These are phyloP conservation scores for Clonostachys chloroleuca DNA, from an alignment of 2,329 filamentous ascomycete species.

Conservation along the genomic window DNA sequence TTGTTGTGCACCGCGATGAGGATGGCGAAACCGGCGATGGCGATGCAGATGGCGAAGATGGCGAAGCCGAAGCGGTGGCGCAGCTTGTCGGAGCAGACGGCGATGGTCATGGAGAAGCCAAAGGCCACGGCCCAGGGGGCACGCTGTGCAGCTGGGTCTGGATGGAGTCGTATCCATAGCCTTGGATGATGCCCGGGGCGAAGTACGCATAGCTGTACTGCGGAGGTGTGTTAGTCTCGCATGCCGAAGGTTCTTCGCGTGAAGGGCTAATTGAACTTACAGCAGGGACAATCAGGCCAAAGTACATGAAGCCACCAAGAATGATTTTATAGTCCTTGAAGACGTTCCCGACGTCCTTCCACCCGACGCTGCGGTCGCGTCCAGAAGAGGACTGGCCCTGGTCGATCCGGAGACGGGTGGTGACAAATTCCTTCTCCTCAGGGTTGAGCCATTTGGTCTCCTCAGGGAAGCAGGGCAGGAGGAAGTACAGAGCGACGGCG, in stretches of 20 bases:
- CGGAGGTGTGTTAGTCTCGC: no score
- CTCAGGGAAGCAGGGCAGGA: conserved; percentile 71
- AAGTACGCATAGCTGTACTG: conserved; percentile 74
- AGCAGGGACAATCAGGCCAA: conserved; percentile 72
- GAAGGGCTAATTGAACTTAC: no score
- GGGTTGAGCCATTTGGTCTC: conserved; percentile 67
- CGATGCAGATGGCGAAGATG: conserved; percentile 67
- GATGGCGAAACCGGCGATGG: conserved; percentile 72
- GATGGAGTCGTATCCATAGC: conserved; percentile 58
- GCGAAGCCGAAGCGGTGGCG: conserved; percentile 71
- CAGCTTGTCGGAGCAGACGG: conserved; percentile 65
- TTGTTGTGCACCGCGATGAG: conserved; percentile 69
- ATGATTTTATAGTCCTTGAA: conserved; percentile 73
- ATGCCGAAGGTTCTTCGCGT: no score
- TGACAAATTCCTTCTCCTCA: conserved; percentile 65
- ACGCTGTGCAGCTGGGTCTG: conserved; percentile 54
- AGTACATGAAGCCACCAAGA: conserved; percentile 75
- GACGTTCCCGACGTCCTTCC: conserved; percentile 54
- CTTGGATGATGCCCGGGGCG: conserved; percentile 64
- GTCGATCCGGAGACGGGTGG: conserved; percentile 62
- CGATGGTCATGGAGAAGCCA: conserved; percentile 71
- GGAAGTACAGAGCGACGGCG: conserved; percentile 61
- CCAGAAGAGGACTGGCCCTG: conserved; percentile 56
- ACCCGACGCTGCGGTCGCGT: conserved; percentile 55
- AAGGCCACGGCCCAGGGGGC: conserved; percentile 65